Conservation (phyloP, 495 filamentous ascomycete species). For the Saxispiralis lemnorum region DNA sequence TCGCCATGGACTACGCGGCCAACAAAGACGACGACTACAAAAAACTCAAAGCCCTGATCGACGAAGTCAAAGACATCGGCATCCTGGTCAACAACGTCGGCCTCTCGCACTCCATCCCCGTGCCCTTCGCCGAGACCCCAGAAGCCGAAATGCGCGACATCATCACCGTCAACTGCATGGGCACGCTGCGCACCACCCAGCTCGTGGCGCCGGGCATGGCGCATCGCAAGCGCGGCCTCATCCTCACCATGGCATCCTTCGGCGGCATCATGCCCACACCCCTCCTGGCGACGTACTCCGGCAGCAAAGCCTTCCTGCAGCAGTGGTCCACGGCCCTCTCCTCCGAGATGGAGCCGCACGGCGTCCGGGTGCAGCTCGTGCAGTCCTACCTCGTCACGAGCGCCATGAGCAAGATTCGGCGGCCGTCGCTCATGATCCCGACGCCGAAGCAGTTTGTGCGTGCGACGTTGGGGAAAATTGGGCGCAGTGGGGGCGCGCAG, state of each 20-base stretch:
- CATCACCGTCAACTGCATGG: slow-evolving; percentile 82
- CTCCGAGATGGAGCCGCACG: slow-evolving; percentile 59
- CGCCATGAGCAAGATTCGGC: slow-evolving; percentile 89
- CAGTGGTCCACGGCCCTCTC: slow-evolving; percentile 83
- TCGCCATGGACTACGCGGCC: slow-evolving; percentile 81
- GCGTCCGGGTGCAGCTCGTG: slow-evolving; percentile 70
- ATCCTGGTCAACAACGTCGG: slow-evolving; percentile 97
- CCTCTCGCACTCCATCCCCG: slow-evolving; percentile 78
- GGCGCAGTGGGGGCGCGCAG: slow-evolving; percentile 56
- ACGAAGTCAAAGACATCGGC: slow-evolving; percentile 55
- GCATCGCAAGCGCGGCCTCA: slow-evolving; percentile 63
- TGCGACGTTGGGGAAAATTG: slow-evolving; percentile 62
- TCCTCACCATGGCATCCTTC: slow-evolving; percentile 94
- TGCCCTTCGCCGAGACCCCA: slow-evolving; percentile 65
- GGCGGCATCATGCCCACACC: slow-evolving; percentile 82
- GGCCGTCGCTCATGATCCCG: slow-evolving; percentile 56
- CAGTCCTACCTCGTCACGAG: slow-evolving; percentile 82
- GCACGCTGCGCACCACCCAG: slow-evolving; percentile 71
- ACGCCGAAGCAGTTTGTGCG: slow-evolving; percentile 68
- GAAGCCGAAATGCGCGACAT: slow-evolving; percentile 70
- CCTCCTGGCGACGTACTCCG: slow-evolving; percentile 88
- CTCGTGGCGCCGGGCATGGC: slow-evolving; percentile 73
- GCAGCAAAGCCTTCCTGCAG: slow-evolving; percentile 94
- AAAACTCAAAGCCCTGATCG: slow-evolving; percentile 44
- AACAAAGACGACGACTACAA: slow-evolving; percentile 62